These are phyloP conservation scores for Tubosaeta sp. DNA, from an alignment of 768 basidiomycete genomes.

Conservation along the genomic window DNA sequence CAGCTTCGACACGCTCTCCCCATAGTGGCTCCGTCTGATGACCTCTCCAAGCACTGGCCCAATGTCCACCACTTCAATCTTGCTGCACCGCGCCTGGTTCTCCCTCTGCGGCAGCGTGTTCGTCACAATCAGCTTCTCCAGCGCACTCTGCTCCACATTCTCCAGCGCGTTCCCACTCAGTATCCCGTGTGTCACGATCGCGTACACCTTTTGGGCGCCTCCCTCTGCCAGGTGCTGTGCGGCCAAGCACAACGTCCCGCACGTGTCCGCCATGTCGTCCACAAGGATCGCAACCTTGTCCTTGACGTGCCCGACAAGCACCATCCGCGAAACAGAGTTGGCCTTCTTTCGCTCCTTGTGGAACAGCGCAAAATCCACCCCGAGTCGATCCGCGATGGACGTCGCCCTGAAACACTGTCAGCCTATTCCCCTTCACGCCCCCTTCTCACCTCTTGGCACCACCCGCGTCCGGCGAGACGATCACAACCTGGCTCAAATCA, in stretches of 20 bases:
- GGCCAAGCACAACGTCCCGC: constrained; percentile 90
- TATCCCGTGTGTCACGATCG: constrained; percentile 95
- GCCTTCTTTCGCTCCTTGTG: constrained; percentile 99
- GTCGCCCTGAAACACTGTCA: constrained; percentile 68
- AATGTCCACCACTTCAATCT: constrained; percentile 93
- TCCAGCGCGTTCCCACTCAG: constrained; percentile 85
- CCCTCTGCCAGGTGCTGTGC: constrained; percentile 86
- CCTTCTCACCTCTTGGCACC: constrained; percentile 85
- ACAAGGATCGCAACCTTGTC: constrained; percentile 93
- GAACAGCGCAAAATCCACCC: constrained; percentile 97
- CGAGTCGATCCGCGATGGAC: constrained; percentile 92
- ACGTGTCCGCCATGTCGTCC: constrained; percentile 99
- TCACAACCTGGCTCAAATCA: constrained; percentile 78
- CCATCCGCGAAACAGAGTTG: constrained; percentile 92
- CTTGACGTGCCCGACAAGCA: constrained; percentile 90
- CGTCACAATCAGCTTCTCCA: constrained; percentile 96
- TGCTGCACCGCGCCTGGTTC: constrained; percentile 65
- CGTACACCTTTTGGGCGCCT: constrained; percentile 81
- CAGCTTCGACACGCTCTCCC: constrained; percentile 87
- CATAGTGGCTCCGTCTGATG: constrained; percentile 93
- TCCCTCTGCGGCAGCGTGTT: constrained; percentile 92
- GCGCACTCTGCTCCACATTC: constrained; percentile 61
- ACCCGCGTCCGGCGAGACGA: constrained; percentile 97
- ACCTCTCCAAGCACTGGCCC: constrained; percentile 94
- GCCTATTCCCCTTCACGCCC: not conserved